Base-by-base conservation (phyloP, 2,329 filamentous ascomycete genomes). In the Sporothrix mexicana region DNA sequence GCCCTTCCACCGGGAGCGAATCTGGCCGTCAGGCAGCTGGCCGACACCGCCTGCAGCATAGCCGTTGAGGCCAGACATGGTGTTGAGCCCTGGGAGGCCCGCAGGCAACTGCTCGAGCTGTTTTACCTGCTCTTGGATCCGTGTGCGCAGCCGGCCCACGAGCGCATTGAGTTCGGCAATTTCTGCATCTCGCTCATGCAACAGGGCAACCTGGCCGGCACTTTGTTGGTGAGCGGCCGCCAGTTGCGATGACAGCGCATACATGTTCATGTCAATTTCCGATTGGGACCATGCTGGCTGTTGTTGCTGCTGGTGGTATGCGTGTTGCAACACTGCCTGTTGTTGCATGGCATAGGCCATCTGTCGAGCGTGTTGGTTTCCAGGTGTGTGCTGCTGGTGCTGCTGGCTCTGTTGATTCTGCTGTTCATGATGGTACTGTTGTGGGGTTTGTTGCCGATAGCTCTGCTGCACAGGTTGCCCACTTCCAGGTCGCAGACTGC, bases 1-100 rank as follows among this genome's bases (percentile, higher is more conserved):
- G 7, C 36, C 25, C 20, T 51, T 70, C 73, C 73, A 74, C 17
- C 73, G 73, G 2, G 41, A 47, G 8, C 70, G 70, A 25, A 74
- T 47, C 70, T 70, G 57, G 41, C 57, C n/a, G 47, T 74, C 73
- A 2, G 73, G 73, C 20, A 74, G 45, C 57, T 62, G 45, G 57
- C 25, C 49, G n/a, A 59, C 45, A 30, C 59, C 68, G 9, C 41
- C 53, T 20, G 36, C 43, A 13, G 43, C 45, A 57, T 53, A 17
- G 9, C 45, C 12, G 45, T 47, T 69, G 4, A 59, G 36, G 36
- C 67, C 49, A 12, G 36, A n/a, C 17, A 25, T 57, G 17, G 36
- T 47, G 20, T 47, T 20, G 25, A 30, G 41, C 7, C 64, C 67
- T 30, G 57, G 55, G 1, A 64, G 13, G 5, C 43, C 66, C 8